These are phyloP conservation scores for Kwoniella sp. DNA, from an alignment of 768 basidiomycete species.

Conservation along the genomic window DNA sequence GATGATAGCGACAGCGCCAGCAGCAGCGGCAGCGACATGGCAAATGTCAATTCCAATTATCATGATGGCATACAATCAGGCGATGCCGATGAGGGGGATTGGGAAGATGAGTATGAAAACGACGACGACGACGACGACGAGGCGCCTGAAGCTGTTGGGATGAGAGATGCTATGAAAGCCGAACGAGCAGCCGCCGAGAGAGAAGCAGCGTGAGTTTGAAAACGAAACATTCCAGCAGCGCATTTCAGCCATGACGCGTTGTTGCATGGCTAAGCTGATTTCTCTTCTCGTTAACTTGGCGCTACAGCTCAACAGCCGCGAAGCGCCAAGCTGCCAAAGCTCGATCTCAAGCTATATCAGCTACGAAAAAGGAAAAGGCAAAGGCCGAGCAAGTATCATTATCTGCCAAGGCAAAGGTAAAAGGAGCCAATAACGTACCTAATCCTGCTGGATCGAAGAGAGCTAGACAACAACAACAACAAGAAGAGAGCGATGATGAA, in stretches of 20 bases:
- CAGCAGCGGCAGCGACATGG: neutral
- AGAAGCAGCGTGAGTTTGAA: slow-evolving; percentile 20
- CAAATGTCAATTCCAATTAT: neutral
- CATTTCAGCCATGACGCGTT: neutral
- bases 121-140: slow-evolving; percentile 33
- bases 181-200: slow-evolving; percentile 4
- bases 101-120: slow-evolving; percentile 20
- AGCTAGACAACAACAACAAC: neutral
- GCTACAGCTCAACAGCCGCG: neutral
- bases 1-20: slow-evolving; percentile 21
- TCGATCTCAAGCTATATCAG: slow-evolving; percentile 24
- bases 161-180: slow-evolving; percentile 14
- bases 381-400: neutral
- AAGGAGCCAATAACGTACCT: slow-evolving; percentile 22
- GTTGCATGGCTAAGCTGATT: no score
- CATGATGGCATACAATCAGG: neutral
- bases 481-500: slow-evolving; percentile 4
- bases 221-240: neutral
- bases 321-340: slow-evolving; percentile 20
- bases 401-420: slow-evolving; percentile 12
- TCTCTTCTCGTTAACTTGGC: neutral
- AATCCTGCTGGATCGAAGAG: slow-evolving; percentile 16
- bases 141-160: slow-evolving; percentile 34
- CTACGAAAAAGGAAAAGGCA: no score
- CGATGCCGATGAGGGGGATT: slow-evolving; percentile 11